phyloP scores from a whole-genome alignment of 2,329 filamentous ascomycete species.

The Dendrostoma leiphaemia region DNA sequence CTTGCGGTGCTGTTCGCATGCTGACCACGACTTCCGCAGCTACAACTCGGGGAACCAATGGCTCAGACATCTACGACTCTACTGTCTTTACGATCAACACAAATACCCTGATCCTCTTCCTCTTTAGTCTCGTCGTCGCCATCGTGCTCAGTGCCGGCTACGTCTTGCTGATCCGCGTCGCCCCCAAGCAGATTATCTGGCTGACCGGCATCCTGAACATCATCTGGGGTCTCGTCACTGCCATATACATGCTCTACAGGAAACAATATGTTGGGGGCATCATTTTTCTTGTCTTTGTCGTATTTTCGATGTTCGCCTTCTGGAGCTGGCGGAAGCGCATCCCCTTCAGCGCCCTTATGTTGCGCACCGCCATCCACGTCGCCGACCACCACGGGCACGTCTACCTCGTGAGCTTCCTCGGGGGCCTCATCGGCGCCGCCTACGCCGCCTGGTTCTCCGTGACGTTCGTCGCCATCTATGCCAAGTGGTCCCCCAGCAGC shows the following conservation, averaged over 20 bases:
- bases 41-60: conserved; percentile 58
- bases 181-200: conserved; percentile 92
- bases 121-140: conserved; percentile 72
- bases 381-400: conserved; percentile 82
- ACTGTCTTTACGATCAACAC: conserved; percentile 65
- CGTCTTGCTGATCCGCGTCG: conserved; percentile 70
- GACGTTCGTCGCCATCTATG: conserved; percentile 83
- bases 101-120: conserved; percentile 84
- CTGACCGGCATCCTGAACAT: conserved; percentile 88
- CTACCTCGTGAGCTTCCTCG: conserved; percentile 80
- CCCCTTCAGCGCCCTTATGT: conserved; percentile 87
- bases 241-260: conserved; percentile 77
- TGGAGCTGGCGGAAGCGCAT: conserved; percentile 87
- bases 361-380: conserved; percentile 81
- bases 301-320: conserved; percentile 80
- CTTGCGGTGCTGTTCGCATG: conserved; percentile 4
- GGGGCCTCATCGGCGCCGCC: conserved; percentile 71
- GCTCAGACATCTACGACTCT: conserved; percentile 71
- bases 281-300: conserved; percentile 78
- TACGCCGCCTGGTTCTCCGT: conserved; percentile 84
- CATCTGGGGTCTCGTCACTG: conserved; percentile 77
- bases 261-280: conserved; percentile 82
- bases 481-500: conserved; percentile 69
- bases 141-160: conserved; percentile 75
- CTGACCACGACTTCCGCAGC: conserved; percentile 24